Conservation (phyloP, 495 filamentous ascomycete genomes). For the Rhizodiscina lignyota region DNA sequence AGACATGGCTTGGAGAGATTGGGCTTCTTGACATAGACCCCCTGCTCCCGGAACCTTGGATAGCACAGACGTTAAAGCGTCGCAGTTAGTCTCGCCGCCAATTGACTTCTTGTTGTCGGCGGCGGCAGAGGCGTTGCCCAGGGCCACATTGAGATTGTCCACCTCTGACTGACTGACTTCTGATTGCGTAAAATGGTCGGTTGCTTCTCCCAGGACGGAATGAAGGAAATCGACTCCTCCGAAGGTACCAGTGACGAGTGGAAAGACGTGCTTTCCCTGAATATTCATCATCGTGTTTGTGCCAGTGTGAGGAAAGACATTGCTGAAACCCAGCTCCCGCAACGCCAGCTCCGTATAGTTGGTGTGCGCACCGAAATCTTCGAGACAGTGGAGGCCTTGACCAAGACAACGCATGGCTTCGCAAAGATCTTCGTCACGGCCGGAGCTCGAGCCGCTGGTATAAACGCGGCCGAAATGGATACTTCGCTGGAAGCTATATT, state of each 20-base stretch:
- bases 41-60: conserved; percentile 64
- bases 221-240: conserved; percentile 94
- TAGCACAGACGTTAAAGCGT: conserved; percentile 54
- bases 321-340: conserved; percentile 64
- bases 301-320: conserved; percentile 82
- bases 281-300: conserved; percentile 53
- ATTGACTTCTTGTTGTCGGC: conserved; percentile 29
- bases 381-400: conserved; percentile 81
- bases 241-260: conserved; percentile 84
- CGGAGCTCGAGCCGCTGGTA: conserved; percentile 48
- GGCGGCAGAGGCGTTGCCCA: conserved; percentile 42
- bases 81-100: conserved; percentile 22
- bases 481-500: conserved; percentile 62
- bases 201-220: conserved; percentile 89
- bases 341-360: conserved; percentile 86
- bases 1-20: conserved; percentile 54
- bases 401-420: conserved; percentile 82
- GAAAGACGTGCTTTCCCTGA: conserved; percentile 58
- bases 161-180: conserved; percentile 91
- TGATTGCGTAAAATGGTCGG: conserved; percentile 87
- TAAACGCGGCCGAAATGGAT: conserved; percentile 87
- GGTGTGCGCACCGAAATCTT: conserved; percentile 90
- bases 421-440: conserved; percentile 71
- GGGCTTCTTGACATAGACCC: conserved; percentile 61
- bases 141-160: conserved; percentile 66